A percentile compares a stretch with the other conserved stretches of the same genome.
These are phyloP conservation scores for Paraphoma sp. DNA, from an alignment of 2,329 filamentous ascomycete species.

Conservation along the genomic window DNA sequence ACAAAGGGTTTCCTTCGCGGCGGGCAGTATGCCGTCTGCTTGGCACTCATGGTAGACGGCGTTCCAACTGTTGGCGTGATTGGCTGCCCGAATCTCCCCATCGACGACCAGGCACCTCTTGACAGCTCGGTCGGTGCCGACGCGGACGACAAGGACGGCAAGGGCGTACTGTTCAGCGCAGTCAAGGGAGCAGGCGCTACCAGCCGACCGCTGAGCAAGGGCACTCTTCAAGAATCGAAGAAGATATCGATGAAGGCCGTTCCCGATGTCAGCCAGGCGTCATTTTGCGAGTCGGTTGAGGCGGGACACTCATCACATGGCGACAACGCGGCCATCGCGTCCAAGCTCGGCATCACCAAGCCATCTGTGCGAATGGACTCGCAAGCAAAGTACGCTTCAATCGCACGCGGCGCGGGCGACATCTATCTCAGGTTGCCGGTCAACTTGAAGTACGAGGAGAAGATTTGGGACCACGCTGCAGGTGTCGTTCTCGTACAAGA, in stretches of 20 bases:
- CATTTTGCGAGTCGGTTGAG: constrained; percentile 97
- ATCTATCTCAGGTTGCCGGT: constrained; percentile 91
- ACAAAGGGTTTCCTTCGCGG: constrained; percentile 97
- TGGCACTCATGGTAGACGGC: constrained; percentile 90
- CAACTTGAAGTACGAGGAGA: constrained; percentile 89
- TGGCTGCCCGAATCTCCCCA: constrained; percentile 91
- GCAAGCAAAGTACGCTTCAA: constrained; percentile 96
- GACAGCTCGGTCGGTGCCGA: constrained; percentile 76
- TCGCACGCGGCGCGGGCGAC: constrained; percentile 91
- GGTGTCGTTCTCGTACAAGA: constrained; percentile 94
- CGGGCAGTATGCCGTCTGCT: constrained; percentile 95
- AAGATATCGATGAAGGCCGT: constrained; percentile 82
- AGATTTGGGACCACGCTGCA: constrained; percentile 99
- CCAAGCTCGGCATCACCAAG: constrained; percentile 83
- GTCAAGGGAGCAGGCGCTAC: constrained; percentile 79
- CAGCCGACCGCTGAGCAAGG: constrained; percentile 73
- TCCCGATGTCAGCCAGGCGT: constrained; percentile 76
- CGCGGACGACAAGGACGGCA: constrained; percentile 74
- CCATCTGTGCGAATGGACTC: constrained; percentile 96
- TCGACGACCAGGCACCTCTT: constrained; percentile 78
- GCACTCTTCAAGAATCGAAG: constrained; percentile 62
- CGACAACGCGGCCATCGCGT: constrained; percentile 84
- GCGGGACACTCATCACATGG: constrained; percentile 88
- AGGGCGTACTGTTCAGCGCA: constrained; percentile 88
- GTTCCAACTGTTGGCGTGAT: constrained; percentile 93